Evolutionary conservation across 192 early-diverging fungal genomes (phyloP).

Genomic region (Mortierella hygrophila): DNA sequence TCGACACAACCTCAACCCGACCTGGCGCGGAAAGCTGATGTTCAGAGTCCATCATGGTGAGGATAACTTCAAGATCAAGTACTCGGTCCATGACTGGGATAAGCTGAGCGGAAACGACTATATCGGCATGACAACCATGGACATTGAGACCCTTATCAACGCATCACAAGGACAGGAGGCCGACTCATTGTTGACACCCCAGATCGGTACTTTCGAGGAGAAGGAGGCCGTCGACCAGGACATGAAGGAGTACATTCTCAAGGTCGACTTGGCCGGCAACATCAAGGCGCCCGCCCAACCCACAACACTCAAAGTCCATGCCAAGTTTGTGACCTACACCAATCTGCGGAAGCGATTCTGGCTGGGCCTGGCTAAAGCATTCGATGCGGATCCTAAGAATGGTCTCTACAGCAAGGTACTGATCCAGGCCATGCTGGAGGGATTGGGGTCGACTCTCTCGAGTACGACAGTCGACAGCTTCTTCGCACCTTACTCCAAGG

Average conservation of each 20-base stretch:
- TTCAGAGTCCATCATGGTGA: constrained; percentile 67
- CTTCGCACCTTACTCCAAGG: constrained; percentile 63
- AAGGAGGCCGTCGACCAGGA: constrained; percentile 45
- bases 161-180: constrained; percentile 22
- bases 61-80: constrained; percentile 62
- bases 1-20: constrained; percentile 77
- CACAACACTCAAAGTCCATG: constrained; percentile 66
- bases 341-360: constrained; percentile 79
- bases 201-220: constrained; percentile 12
- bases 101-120: constrained; percentile 78
- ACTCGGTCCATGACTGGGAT: constrained; percentile 82
- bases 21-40: constrained; percentile 81
- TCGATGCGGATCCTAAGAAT: constrained; percentile 71
- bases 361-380: constrained; percentile 74
- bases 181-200: constrained; percentile 19
- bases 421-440: constrained; percentile 79
- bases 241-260: constrained; percentile 41
- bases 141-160: constrained; percentile 66
- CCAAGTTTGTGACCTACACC: constrained; percentile 80
- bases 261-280: constrained; percentile 29
- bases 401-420: constrained; percentile 60
- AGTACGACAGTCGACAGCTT: constrained; percentile 75
- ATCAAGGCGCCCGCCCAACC: constrained; percentile 28
- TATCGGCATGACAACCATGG: constrained; percentile 68
- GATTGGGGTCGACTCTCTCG: constrained; percentile 74